Percentiles rank a stretch among this genome's conserved stretches.
Conservation (phyloP, 352 stramenopile species). For the Phytophthora cactorum region DNA sequence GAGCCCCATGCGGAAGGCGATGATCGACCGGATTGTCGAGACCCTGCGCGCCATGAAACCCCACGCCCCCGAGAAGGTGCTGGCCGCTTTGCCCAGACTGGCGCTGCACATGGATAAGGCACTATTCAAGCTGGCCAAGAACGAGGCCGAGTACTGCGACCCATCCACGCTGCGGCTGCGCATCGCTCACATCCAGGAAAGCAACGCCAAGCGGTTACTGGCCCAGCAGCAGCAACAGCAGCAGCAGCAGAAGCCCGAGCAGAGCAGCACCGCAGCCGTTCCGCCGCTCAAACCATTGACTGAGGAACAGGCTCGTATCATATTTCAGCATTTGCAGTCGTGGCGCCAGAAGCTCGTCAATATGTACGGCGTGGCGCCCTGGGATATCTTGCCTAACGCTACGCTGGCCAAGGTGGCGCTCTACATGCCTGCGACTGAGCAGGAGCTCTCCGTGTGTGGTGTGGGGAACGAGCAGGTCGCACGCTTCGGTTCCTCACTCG, state of each 20-base stretch:
- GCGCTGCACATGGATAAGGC: constrained; percentile 96
- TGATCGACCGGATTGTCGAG: constrained; percentile 86
- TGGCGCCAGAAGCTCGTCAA: constrained; percentile 85
- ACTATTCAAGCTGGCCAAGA: constrained; percentile 85
- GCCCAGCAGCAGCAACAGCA: constrained; percentile 57
- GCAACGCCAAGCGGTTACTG: constrained; percentile 64
- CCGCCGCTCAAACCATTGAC: constrained; percentile 40
- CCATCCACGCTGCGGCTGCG: constrained; percentile 91
- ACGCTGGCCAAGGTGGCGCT: constrained; percentile 77
- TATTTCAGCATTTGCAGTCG: constrained; percentile 78
- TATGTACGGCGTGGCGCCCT: constrained; percentile 69
- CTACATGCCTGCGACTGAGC: constrained; percentile 54
- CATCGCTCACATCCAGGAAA: constrained; percentile 89
- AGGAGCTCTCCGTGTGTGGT: constrained; percentile 65
- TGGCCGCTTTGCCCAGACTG: constrained; percentile 95
- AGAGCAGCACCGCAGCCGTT: constrained; percentile 16
- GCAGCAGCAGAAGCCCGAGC: constrained; percentile 21
- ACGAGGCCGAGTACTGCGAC: constrained; percentile 93
- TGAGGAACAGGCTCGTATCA: constrained; percentile 62
- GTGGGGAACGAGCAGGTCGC: constrained; percentile 52
- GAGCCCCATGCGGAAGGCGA: constrained; percentile 43
- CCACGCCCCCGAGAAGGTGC: constrained; percentile 94
- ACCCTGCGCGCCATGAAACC: constrained; percentile 94
- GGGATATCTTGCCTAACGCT: constrained; percentile 78
- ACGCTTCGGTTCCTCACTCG: constrained; percentile 66